These are phyloP conservation scores for Candida silvicultrix DNA, from an alignment of 805 yeast species.

Conservation along the genomic window DNA sequence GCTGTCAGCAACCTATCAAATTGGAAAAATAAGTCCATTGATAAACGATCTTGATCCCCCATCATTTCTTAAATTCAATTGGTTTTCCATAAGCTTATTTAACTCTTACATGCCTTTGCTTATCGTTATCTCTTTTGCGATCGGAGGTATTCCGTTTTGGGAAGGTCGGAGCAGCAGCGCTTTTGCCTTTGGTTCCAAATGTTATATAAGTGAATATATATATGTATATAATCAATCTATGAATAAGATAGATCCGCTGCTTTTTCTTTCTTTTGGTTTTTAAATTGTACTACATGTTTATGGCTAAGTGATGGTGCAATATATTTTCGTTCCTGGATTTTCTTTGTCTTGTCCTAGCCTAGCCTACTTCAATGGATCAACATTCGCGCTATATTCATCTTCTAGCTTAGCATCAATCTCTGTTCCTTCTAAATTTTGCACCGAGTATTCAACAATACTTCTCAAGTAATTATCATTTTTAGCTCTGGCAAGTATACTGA, in stretches of 20 bases:
- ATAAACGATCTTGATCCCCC: no score
- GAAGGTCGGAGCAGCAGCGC: not conserved
- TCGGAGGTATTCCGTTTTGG: not conserved
- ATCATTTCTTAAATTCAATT: not conserved
- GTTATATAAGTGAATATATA: no score
- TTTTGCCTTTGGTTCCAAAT: no score
- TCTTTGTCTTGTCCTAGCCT: no score
- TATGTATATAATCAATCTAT: no score
- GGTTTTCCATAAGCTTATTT: not conserved
- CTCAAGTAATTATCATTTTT: conserved; percentile 32
- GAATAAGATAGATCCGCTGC: no score
- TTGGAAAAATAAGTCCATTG: no score
- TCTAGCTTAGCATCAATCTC: conserved; percentile 58
- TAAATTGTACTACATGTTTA: no score
- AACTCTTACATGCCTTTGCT: not conserved
- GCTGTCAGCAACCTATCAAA: no score
- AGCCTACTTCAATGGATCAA: not conserved
- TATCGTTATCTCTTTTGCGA: not conserved
- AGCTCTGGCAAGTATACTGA: conserved; percentile 63
- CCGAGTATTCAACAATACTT: conserved; percentile 39
- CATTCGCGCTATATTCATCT: conserved; percentile 12
- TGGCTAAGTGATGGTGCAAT: no score
- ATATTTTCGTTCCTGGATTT: no score
- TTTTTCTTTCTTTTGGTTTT: no score
- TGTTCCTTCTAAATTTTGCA: conserved; percentile 43